Evolutionary conservation across 2,329 filamentous ascomycete species (phyloP), one percentile per base, ranked within the genome.

Genomic region (Trichoderma polysporum): DNA sequence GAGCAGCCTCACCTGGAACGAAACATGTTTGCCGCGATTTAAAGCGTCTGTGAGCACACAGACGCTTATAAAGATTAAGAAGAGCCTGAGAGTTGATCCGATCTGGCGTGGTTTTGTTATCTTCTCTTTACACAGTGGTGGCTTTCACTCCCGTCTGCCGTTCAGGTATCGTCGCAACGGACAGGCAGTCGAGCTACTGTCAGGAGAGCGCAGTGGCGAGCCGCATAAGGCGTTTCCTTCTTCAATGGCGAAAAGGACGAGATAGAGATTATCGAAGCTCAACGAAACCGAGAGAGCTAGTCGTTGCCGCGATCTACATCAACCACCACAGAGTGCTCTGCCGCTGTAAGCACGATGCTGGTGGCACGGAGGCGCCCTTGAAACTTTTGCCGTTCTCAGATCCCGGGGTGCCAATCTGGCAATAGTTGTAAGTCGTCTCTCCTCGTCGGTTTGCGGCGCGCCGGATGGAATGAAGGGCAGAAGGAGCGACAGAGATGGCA

Each of bases 21-120:
- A 64, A 68, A 68, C 66, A 68, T 68, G 54, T 60, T 53, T 64
- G 25, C n/a, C n/a, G 58, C 61, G 50, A 45, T 22, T 31, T 19
- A 37, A 29, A 47, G 61, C 49, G 61, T 8, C 61, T 47, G 27
- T 31, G 37, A 19, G 47, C 25, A 41, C 19, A 12, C 37, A 47
- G 50, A 56, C 35, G 61, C 37, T 64, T 56, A 25, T 39, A 15
- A 19, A 19, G 29, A 35, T 10, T 47, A 22, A 25, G 5, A 64
- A 53, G 25, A 52, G 9, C 19, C 31, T 22, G 13, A 17, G 45
- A 22, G 33, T 27, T 41, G 50, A n/a, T 64, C 22, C 37, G 37
- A 47, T 47, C 50, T 12, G 19, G 25, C 2, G 7, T 25, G 27
- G 8, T 56, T 12, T 19, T 52, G 19, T 54, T 17, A 13, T n/a